Evolutionary conservation across 1,284 basidiomycete species (phyloP), one percentile per base, ranked within the genome.

Genomic region (Inonotus obliquus): DNA sequence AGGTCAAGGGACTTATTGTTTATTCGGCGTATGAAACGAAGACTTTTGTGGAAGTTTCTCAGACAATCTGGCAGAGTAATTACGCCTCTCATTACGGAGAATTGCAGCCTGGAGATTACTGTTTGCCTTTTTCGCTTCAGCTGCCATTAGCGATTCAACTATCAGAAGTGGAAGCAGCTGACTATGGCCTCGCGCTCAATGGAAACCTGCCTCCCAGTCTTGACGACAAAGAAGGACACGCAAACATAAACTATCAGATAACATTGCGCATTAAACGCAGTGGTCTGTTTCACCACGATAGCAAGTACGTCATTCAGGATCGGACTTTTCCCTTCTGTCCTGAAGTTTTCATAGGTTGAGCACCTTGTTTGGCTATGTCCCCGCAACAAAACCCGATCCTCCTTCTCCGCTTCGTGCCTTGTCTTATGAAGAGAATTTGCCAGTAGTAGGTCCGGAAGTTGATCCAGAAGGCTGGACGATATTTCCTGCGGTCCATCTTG

Each of bases 31-130:
- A 61, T 47, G 64, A 62, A 37, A 19, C 47, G 32, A 48, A 64
- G n/a, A 52, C 53, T 17, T 65, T 64, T 47, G 23, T 53, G 35
- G 54, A 54, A 13, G 32, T 62, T 19, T 47, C 47, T 27, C 47
- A 49, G 21, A 57, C 57, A n/a, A 44, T 66, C n/a, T 66, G 65
- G 65, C 60, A 59, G 25, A 61, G 52, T 21, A 21, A 44, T 21
- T 19, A 1, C 17, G 17, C 41, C 10, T 21, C 51, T 39, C 6
- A 55, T 19, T 13, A 44, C 38, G 49, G 44, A 56, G 25, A 64
- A 64, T 21, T 44, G 39, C 44, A 62, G n/a, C 39, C 54, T 23
- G 65, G 65, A 23, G 19, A 63, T 27, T 64, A 64, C 48, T 51
- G 54, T 45, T 66, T 60, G 60, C 57, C 63, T 17, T 64, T 60